These are phyloP conservation scores for Lasiosphaeria hispida DNA, from an alignment of 495 filamentous ascomycete species.

Conservation along the genomic window DNA sequence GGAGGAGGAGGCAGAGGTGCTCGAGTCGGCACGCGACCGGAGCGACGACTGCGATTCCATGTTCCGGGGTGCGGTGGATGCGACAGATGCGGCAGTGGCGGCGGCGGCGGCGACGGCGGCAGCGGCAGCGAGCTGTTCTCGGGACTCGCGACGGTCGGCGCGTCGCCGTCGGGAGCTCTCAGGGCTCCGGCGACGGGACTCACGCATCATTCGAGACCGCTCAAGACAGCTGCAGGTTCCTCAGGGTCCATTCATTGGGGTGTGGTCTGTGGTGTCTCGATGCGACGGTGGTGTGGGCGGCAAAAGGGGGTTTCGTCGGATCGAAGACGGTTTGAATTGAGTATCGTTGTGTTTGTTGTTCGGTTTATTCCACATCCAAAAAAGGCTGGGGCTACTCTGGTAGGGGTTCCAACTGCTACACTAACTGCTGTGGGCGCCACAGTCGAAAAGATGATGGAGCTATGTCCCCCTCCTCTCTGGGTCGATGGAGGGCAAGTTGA, in stretches of 20 bases:
- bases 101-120: conserved; percentile 27
- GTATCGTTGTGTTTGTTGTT: conserved; percentile 11
- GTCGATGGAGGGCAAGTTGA: background rate
- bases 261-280: conserved; percentile 3
- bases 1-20: conserved; percentile 39
- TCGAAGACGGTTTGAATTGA: background rate
- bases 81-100: conserved; percentile 29
- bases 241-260: conserved; percentile 29
- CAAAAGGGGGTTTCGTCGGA: background rate
- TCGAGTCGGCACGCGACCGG: conserved; percentile 39
- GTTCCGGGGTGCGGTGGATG: conserved; percentile 33
- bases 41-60: conserved; percentile 15
- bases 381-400: background rate
- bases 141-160: conserved; percentile 45
- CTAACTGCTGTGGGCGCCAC: background rate
- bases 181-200: conserved; percentile 49
- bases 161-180: conserved; percentile 49
- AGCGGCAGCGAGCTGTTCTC: conserved; percentile 44
- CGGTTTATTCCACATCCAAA: conserved; percentile 12
- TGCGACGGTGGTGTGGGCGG: background rate
- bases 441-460: background rate
- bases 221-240: conserved; percentile 10
- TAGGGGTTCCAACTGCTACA: background rate
- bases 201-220: conserved; percentile 38
- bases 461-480: conserved; percentile 4